Evolutionary conservation across 1,139 yeast genomes (phyloP).

Genomic region (Suhomyces wounanorum): DNA sequence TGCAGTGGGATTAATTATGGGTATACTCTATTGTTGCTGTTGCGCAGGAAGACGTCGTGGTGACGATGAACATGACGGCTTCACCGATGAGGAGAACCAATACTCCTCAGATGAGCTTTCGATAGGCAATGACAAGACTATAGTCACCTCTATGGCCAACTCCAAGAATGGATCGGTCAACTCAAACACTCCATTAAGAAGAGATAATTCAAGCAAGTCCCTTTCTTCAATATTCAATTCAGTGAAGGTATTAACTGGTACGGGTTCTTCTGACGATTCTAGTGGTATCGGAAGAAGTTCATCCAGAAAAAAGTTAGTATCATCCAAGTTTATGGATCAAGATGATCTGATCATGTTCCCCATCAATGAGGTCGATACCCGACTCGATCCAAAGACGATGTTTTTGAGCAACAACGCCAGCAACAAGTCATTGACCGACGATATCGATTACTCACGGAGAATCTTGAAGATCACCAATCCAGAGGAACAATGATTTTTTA

Average conservation of each 20-base stretch:
- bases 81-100: conserved; percentile 44
- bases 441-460: conserved; percentile 70
- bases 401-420: conserved; percentile 56
- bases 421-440: conserved; percentile 67
- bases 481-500: conserved; percentile 14
- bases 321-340: conserved; percentile 14
- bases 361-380: conserved; percentile 62
- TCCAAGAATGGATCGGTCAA: conserved; percentile 17
- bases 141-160: conserved; percentile 17
- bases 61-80: conserved; percentile 28
- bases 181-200: conserved; percentile 24
- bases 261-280: conserved; percentile 1
- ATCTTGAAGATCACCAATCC: conserved; percentile 74
- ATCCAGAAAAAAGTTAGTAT: conserved; percentile 34
- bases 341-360: conserved; percentile 29
- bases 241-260: conserved; percentile 23
- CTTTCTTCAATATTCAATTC: conserved; percentile 33
- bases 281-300: conserved; percentile 30
- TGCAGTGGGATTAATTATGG: conserved; percentile 40
- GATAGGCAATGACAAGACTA: conserved; percentile 24
- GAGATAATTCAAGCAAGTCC: conserved; percentile 42
- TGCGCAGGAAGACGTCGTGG: conserved; percentile 24
- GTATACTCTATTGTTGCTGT: conserved; percentile 42
- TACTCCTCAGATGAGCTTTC: conserved; percentile 35
- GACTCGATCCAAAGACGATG: conserved; percentile 68